phyloP scores from a whole-genome alignment of 1,284 basidiomycete species.

The Trametes versicolor region DNA sequence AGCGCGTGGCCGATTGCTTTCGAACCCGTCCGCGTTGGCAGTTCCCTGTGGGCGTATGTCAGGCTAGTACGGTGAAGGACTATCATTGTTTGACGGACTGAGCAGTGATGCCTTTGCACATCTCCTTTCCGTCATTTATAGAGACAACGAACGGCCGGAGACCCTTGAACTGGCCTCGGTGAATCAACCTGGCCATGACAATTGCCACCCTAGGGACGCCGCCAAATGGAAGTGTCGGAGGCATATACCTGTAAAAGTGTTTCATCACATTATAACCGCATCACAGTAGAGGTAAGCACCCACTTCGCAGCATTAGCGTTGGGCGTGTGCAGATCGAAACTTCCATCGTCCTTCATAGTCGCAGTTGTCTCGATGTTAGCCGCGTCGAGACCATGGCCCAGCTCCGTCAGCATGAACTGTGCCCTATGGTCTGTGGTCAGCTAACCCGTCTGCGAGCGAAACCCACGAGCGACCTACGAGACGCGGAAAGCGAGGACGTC shows the following conservation, averaged over 20 bases:
- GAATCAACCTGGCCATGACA: constrained; percentile 44
- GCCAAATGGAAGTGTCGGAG: constrained; percentile 46
- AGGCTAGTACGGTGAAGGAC: neutral
- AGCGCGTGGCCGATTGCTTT: constrained; percentile 50
- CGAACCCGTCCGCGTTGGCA: constrained; percentile 48
- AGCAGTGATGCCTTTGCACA: constrained; percentile 32
- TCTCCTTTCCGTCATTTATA: constrained; percentile 36
- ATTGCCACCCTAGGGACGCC: constrained; percentile 41
- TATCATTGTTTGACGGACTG: constrained; percentile 20
- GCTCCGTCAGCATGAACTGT: constrained; percentile 49
- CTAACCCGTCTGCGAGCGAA: too few species aligned
- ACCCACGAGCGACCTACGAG: constrained; percentile 29
- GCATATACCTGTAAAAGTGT: constrained; percentile 48
- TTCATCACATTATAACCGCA: neutral
- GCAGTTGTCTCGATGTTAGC: constrained; percentile 50
- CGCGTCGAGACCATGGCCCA: constrained; percentile 51
- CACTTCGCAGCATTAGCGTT: constrained; percentile 37
- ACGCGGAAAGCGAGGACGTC: constrained; percentile 43
- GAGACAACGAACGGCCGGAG: constrained; percentile 44
- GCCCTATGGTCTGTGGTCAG: constrained; percentile 34
- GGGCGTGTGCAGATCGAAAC: constrained; percentile 47
- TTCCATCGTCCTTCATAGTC: constrained; percentile 41
- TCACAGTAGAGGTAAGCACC: neutral
- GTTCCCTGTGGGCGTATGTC: constrained; percentile 41
- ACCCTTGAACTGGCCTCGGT: constrained; percentile 41